phyloP scores from a whole-genome alignment of 495 filamentous ascomycete genomes.

The Thermothielavioides terrestris region DNA sequence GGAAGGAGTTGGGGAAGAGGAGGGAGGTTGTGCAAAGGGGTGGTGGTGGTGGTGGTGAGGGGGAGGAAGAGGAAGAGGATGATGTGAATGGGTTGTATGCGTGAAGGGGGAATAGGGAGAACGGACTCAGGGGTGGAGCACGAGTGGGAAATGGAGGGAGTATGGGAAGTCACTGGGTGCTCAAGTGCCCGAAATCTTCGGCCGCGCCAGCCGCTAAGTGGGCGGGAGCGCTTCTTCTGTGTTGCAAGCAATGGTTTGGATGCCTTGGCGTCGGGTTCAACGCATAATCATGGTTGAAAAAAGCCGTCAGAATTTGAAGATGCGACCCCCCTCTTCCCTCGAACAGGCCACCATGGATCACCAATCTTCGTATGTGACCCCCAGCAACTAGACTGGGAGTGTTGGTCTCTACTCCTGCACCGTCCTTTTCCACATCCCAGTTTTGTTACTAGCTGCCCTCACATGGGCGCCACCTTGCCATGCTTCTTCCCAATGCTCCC shows the following conservation, averaged over 20 bases:
- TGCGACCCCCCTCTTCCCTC: too few species aligned
- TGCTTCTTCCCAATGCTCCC: conserved; percentile 22
- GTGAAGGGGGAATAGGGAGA: conserved; percentile 25
- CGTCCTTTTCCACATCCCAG: too few species aligned
- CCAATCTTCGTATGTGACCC: too few species aligned
- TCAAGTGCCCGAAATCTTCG: too few species aligned
- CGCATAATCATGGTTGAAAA: not conserved
- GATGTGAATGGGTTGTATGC: conserved; percentile 72
- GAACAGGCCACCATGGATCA: too few species aligned
- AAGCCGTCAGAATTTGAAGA: not conserved
- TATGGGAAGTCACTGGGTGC: not conserved
- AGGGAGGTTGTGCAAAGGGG: conserved; percentile 44
- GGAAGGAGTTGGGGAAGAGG: conserved; percentile 69
- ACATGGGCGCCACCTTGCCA: conserved; percentile 6
- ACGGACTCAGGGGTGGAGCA: too few species aligned
- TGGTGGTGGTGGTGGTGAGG: conserved; percentile 29
- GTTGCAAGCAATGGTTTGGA: too few species aligned
- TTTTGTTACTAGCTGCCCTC: not conserved
- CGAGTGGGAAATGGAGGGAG: not conserved
- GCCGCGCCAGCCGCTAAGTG: too few species aligned
- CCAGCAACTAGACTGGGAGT: not conserved
- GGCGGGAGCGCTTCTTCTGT: too few species aligned
- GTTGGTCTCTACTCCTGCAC: not conserved
- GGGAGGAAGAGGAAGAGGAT: conserved; percentile 55
- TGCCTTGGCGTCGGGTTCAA: too few species aligned